Evolutionary conservation across 2,329 filamentous ascomycete genomes (phyloP).

Genomic region (Trichoderma asperellum): DNA sequence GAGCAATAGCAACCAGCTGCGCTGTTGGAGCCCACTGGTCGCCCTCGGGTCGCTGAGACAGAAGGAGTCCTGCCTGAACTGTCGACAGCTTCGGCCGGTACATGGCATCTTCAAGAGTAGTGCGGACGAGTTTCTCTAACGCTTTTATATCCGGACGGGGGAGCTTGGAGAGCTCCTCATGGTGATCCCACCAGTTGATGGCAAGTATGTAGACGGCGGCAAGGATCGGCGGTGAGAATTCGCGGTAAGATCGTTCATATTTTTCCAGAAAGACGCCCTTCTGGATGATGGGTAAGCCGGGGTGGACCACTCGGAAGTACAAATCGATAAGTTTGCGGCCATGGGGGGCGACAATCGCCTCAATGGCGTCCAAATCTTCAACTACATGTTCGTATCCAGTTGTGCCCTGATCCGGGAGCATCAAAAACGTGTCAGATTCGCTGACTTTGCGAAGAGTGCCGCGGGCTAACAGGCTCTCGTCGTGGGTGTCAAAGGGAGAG

Average conservation of each 20-base stretch:
- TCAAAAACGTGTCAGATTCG: slow-evolving; percentile 76
- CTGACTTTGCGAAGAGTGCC: slow-evolving; percentile 75
- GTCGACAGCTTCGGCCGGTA: slow-evolving; percentile 81
- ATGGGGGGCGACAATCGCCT: slow-evolving; percentile 74
- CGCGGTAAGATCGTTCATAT: slow-evolving; percentile 71
- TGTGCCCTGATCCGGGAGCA: slow-evolving; percentile 74
- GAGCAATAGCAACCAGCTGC: slow-evolving; percentile 82
- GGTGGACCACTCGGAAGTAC: slow-evolving; percentile 81
- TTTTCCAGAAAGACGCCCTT: slow-evolving; percentile 80
- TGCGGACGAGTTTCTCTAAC: slow-evolving; percentile 73
- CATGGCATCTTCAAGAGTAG: slow-evolving; percentile 75
- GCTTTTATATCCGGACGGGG: slow-evolving; percentile 73
- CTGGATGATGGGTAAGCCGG: slow-evolving; percentile 80
- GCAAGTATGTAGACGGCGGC: slow-evolving; percentile 84
- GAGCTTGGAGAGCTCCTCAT: slow-evolving; percentile 64
- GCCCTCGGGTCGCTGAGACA: slow-evolving; percentile 75
- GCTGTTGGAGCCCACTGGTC: slow-evolving; percentile 85
- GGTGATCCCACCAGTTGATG: slow-evolving; percentile 85
- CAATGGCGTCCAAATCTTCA: slow-evolving; percentile 72
- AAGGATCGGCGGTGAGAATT: slow-evolving; percentile 76
- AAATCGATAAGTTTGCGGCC: slow-evolving; percentile 77
- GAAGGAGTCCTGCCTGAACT: slow-evolving; percentile 74
- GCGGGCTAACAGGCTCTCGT: slow-evolving; percentile 74
- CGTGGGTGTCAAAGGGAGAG: slow-evolving; percentile 77
- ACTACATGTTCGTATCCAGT: slow-evolving; percentile 71